Conservation (phyloP, 768 basidiomycete species). For the Suillus decipiens region DNA sequence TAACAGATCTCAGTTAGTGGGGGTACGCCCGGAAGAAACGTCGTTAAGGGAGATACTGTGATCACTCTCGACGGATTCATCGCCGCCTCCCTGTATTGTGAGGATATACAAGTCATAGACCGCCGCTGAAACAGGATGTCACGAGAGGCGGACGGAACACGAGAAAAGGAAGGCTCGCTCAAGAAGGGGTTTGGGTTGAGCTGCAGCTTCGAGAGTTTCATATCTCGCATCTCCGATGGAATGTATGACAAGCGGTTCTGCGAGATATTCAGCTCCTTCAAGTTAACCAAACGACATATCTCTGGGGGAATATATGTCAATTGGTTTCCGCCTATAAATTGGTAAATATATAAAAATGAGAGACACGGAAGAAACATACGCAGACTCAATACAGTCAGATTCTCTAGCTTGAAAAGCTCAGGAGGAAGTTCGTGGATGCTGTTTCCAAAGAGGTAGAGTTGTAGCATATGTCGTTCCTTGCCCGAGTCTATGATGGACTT, state of each 20-base stretch:
- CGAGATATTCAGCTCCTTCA: constrained; percentile 62
- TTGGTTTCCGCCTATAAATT: constrained; percentile 52
- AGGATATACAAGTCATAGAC: constrained; percentile 15
- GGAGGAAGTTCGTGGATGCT: constrained; percentile 53
- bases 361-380: constrained; percentile 43
- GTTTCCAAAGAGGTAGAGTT: constrained; percentile 60
- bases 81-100: constrained; percentile 13
- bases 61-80: constrained; percentile 7
- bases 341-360: not conserved
- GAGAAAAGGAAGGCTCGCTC: constrained; percentile 27
- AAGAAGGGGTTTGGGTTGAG: constrained; percentile 66
- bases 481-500: constrained; percentile 34
- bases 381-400: constrained; percentile 62
- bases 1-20: constrained; percentile 40
- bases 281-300: constrained; percentile 51
- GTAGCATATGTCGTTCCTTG: constrained; percentile 49
- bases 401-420: constrained; percentile 56
- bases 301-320: constrained; percentile 63
- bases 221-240: constrained; percentile 63
- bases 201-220: constrained; percentile 49
- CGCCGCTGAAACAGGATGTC: constrained; percentile 16
- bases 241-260: constrained; percentile 59
- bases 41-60: constrained; percentile 24
- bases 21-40: constrained; percentile 24
- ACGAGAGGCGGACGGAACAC: constrained; percentile 14